Evolutionary conservation across 345 rosid genomes (phyloP).

Genomic region (Citrus unshiu): DNA sequence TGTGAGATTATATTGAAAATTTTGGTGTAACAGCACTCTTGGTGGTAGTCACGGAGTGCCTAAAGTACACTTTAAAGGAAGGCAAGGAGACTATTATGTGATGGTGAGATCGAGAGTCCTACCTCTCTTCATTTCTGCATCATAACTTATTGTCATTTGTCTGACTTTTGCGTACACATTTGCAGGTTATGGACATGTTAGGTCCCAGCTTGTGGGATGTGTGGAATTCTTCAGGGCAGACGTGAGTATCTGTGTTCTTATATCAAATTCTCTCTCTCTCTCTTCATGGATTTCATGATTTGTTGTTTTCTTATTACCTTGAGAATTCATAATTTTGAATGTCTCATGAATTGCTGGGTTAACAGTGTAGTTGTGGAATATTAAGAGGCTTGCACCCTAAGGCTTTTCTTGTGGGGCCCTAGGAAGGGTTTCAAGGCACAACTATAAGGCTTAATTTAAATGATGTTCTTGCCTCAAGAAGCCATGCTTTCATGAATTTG

Average conservation of each 20-base stretch:
- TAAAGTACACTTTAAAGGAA: constrained; percentile 84
- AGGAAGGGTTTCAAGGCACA: background rate
- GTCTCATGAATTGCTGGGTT: background rate
- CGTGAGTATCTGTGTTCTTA: constrained; percentile 54
- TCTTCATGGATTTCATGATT: background rate
- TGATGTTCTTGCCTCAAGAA: background rate
- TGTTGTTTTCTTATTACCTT: constrained; percentile 16
- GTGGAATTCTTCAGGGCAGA: constrained; percentile 90
- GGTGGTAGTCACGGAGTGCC: constrained; percentile 99
- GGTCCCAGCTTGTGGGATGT: constrained; percentile 99
- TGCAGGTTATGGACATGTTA: constrained; percentile 96
- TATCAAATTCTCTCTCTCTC: background rate
- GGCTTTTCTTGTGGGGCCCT: constrained; percentile 4
- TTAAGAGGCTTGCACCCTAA: background rate
- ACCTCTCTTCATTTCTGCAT: constrained; percentile 12
- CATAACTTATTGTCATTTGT: constrained; percentile 15
- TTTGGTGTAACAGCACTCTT: constrained; percentile 56
- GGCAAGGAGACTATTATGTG: constrained; percentile 94
- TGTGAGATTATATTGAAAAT: background rate
- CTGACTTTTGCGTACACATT: constrained; percentile 3
- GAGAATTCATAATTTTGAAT: background rate
- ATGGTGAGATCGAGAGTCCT: constrained; percentile 51
- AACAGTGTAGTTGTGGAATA: background rate
- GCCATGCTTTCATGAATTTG: background rate
- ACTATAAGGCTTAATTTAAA: background rate